Conservation (phyloP, 2,329 filamentous ascomycete species). For the Emmonsia crescens region DNA sequence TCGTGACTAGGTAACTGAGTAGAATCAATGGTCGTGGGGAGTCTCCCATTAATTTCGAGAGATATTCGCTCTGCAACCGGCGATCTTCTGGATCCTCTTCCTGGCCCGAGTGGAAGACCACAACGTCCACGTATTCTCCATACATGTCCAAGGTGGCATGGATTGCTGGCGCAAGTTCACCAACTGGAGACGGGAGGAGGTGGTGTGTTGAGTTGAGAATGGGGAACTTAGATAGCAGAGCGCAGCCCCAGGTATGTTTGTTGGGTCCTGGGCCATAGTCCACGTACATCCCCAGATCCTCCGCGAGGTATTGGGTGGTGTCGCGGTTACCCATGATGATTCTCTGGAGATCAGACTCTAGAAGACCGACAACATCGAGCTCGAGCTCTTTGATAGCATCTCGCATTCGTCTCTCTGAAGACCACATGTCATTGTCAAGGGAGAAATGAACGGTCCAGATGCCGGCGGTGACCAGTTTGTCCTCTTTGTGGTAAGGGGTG, state of each 20-base stretch:
- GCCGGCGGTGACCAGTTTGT: slow-evolving; percentile 80
- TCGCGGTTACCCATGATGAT: slow-evolving; percentile 99
- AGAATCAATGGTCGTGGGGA: slow-evolving; percentile 71
- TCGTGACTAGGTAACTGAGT: slow-evolving; percentile 85
- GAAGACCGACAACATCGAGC: slow-evolving; percentile 88
- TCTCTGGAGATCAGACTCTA: slow-evolving; percentile 86
- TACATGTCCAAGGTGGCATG: slow-evolving; percentile 94
- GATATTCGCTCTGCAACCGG: slow-evolving; percentile 72
- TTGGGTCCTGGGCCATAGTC: slow-evolving; percentile 96
- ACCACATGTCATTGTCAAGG: slow-evolving; percentile 98
- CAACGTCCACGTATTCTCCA: slow-evolving; percentile 79
- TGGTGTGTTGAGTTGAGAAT: slow-evolving; percentile 97
- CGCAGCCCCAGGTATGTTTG: slow-evolving; percentile 96
- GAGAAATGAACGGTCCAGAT: slow-evolving; percentile 99
- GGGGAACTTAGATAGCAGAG: slow-evolving; percentile 90
- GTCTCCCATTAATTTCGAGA: slow-evolving; percentile 77
- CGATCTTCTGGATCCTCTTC: slow-evolving; percentile 93
- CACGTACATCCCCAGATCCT: slow-evolving; percentile 97
- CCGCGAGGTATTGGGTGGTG: slow-evolving; percentile 85
- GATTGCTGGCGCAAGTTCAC: slow-evolving; percentile 89
- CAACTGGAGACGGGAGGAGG: slow-evolving; percentile 81
- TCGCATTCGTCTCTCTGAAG: slow-evolving; percentile 85
- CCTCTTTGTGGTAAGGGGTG: slow-evolving; percentile 74
- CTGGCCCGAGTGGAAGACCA: slow-evolving; percentile 97
- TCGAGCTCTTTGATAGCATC: slow-evolving; percentile 89